Base-by-base conservation (phyloP, 768 basidiomycete genomes). In the Myochromella boudieri region DNA sequence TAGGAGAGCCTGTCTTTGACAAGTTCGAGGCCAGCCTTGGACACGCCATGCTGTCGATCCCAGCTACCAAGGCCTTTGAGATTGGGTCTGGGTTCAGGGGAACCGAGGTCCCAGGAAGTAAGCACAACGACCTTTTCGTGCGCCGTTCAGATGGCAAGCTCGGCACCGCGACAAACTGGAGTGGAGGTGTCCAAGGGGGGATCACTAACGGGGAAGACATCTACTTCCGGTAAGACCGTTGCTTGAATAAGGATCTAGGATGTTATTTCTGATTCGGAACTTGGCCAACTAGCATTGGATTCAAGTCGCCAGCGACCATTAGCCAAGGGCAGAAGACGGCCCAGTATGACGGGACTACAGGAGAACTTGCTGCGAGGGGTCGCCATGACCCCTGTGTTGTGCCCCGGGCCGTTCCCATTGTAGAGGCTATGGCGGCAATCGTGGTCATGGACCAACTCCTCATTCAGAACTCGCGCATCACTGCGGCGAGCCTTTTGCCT, bases 271-370 rank as follows among this genome's bases (percentile, higher is more conserved):
- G 33, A 51, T 32, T 10, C 15, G 36, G 25, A 32, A 25, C 12
- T 25, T 38, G 29, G 6, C 1, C 10, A 17, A 10, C 4, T 46
- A 97, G 94, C 47, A 78, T 97, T 57, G 95, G 89, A 8, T 99
- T 99, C 82, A 99, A 99, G 71, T 92, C 92, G 14, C 97, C 97
- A 45, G 97, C 97, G 37, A 99, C 97, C 45, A 99, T 99, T 64
- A 90, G 93, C 18, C 93, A 91, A 64, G 74, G 83, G 22, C 97
- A 99, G 68, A 65, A 74, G 38, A 99, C 97, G 20, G 92, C 87
- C 9, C 87, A 90, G 66, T 99, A 99, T 66, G 85, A 97, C 61
- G 97, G 97, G 22, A 89, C 91, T 8, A 72, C 81, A 1, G 97
- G 97, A 20, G 79, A 78, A 29, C 79, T 99, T 43, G 93, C 93